Evolutionary conservation across 148 eudicot species (phyloP).

Genomic region (Limonium bicolor): DNA sequence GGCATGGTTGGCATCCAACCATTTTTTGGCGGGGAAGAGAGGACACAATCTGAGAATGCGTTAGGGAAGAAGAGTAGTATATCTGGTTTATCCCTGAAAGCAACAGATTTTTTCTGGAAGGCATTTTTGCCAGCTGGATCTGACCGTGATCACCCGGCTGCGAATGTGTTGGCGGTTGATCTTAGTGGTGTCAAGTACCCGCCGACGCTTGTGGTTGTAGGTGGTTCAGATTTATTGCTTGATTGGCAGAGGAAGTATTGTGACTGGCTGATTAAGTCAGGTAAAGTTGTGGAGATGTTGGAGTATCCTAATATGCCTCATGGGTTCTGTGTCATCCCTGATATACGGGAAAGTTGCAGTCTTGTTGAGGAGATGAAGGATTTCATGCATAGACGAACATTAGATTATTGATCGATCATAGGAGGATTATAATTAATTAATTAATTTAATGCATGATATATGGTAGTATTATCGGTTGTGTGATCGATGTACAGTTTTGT

Average conservation of each 20-base stretch:
- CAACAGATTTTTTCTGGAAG: constrained; percentile 25
- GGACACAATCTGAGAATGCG: constrained; percentile 22
- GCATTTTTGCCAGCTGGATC: constrained; percentile 27
- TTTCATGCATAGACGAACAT: too few species aligned
- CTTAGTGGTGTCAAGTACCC: constrained; percentile 16
- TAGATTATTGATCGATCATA: too few species aligned
- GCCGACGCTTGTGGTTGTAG: constrained; percentile 14
- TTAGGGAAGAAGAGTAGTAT: not conserved
- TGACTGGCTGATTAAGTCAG: constrained; percentile 14
- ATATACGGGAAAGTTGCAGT: constrained; percentile 9
- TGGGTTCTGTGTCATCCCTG: constrained; percentile 12
- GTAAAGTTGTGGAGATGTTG: constrained; percentile 20
- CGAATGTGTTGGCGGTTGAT: constrained; percentile 6
- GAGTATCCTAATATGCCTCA: constrained; percentile 23
- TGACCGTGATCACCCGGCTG: constrained; percentile 22
- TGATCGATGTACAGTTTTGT: too few species aligned
- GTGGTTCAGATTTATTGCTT: constrained; percentile 23
- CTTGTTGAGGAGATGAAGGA: constrained; percentile 6
- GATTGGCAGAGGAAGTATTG: constrained; percentile 23
- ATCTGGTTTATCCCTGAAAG: not conserved
- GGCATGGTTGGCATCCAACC: constrained; percentile 26
- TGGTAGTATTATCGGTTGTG: too few species aligned
- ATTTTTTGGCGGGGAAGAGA: constrained; percentile 28
- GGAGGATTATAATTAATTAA: too few species aligned
- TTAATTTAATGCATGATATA: too few species aligned